A percentile compares a stretch with the other conserved stretches of the same genome.
Conservation (phyloP, 2,329 filamentous ascomycete species). For the Coniochaeta sp. region DNA sequence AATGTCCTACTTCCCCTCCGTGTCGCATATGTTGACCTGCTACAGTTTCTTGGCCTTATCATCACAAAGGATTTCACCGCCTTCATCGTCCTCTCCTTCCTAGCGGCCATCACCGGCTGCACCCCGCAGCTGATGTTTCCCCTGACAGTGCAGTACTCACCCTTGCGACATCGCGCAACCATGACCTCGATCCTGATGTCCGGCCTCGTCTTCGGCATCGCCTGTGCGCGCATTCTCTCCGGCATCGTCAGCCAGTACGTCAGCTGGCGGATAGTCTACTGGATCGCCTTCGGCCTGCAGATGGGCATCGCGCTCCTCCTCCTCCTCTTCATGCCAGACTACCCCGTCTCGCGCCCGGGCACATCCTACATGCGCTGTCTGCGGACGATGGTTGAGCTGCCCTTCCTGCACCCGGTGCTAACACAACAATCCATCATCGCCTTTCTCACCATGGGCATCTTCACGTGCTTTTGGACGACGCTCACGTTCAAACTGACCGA, state of each 20-base stretch:
- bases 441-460: background rate
- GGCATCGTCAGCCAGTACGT: constrained; percentile 65
- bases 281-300: constrained; percentile 63
- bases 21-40: background rate
- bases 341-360: constrained; percentile 61
- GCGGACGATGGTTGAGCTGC: constrained; percentile 1
- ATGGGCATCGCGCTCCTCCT: constrained; percentile 46
- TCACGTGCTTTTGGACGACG: constrained; percentile 2
- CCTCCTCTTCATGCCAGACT: constrained; percentile 66
- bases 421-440: background rate
- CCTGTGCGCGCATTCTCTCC: constrained; percentile 64
- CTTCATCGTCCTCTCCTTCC: constrained; percentile 62
- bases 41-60: constrained; percentile 58
- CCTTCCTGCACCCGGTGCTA: constrained; percentile 1
- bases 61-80: constrained; percentile 53
- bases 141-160: constrained; percentile 66
- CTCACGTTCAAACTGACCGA: constrained; percentile 1
- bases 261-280: constrained; percentile 67
- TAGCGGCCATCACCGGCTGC: constrained; percentile 64
- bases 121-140: constrained; percentile 72
- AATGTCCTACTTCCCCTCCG: background rate
- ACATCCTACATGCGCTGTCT: constrained; percentile 21
- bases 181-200: constrained; percentile 65
- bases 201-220: constrained; percentile 63
- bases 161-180: constrained; percentile 56